These are phyloP conservation scores for Backusella sp. DNA, from an alignment of 192 early-diverging fungal genomes.

Conservation along the genomic window DNA sequence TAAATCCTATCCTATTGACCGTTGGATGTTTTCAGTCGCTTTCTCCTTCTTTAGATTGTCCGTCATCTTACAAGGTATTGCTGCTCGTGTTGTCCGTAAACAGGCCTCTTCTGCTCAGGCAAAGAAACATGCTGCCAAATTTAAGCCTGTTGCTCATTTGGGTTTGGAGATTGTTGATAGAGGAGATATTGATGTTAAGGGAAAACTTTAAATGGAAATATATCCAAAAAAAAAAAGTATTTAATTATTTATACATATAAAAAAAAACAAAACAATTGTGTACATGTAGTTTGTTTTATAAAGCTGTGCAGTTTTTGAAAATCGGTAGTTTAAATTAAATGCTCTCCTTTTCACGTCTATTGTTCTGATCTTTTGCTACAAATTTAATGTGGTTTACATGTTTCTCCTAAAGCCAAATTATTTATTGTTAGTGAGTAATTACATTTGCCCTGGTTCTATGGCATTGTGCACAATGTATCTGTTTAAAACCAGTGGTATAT, in stretches of 20 bases:
- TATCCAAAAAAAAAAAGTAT: background rate
- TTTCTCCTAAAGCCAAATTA: too few relatives aligned
- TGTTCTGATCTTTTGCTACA: background rate
- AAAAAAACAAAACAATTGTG: background rate
- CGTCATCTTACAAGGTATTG: slow-evolving; percentile 86
- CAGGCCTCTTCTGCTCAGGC: slow-evolving; percentile 82
- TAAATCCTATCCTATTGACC: slow-evolving; percentile 68
- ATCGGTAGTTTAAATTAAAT: background rate
- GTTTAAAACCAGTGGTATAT: too few relatives aligned
- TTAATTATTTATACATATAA: background rate
- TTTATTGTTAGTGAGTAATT: too few relatives aligned
- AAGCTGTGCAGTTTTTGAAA: background rate
- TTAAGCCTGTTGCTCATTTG: slow-evolving; percentile 48
- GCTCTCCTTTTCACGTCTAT: background rate
- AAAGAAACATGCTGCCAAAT: slow-evolving; percentile 37
- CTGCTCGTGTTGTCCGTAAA: slow-evolving; percentile 80
- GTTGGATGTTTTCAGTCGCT: slow-evolving; percentile 80
- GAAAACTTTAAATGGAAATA: slow-evolving; percentile 1
- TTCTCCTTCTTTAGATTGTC: slow-evolving; percentile 88
- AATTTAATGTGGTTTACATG: background rate
- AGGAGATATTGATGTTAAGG: slow-evolving; percentile 30
- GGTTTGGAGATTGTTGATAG: slow-evolving; percentile 63
- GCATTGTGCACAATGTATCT: too few relatives aligned
- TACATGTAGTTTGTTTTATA: background rate
- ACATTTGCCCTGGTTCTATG: too few relatives aligned